A percentile compares a stretch with the other conserved stretches of the same genome.
Conservation (phyloP, 345 rosid genomes). For the Adansonia digitata region DNA sequence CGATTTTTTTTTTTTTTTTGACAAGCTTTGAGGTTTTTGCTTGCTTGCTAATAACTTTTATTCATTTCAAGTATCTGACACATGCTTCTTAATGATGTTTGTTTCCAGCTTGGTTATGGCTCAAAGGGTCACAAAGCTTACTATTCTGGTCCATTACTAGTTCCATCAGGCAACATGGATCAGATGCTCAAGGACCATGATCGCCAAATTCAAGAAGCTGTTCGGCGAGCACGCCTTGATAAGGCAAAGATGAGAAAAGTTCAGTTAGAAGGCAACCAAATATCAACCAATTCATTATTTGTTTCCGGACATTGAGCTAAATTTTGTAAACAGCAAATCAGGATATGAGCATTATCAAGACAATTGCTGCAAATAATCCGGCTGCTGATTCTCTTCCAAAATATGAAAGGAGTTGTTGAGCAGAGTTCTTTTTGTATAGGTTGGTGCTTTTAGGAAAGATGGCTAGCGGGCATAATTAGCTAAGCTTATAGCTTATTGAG, state of each 20-base stretch:
- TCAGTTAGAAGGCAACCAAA: slow-evolving; percentile 58
- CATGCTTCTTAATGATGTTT: slow-evolving; percentile 6
- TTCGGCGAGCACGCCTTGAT: slow-evolving; percentile 75
- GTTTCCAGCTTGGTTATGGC: slow-evolving; percentile 70
- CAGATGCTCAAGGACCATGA: slow-evolving; percentile 96
- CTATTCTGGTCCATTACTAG: slow-evolving; percentile 89
- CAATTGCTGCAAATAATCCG: slow-evolving; percentile 17
- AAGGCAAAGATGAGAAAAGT: slow-evolving; percentile 73
- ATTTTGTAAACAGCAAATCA: slow-evolving; percentile 16
- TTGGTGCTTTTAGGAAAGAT: slow-evolving; percentile 22
- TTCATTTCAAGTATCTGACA: slow-evolving; percentile 1
- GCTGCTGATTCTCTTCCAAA: slow-evolving; percentile 26
- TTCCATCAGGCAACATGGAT: slow-evolving; percentile 86
- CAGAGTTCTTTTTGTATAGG: slow-evolving; percentile 37
- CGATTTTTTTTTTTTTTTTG: neutral
- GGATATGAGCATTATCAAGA: slow-evolving; percentile 9
- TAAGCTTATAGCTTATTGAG: slow-evolving; percentile 22
- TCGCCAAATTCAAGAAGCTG: slow-evolving; percentile 95
- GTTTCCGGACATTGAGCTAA: slow-evolving; percentile 67
- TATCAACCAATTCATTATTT: slow-evolving; percentile 57
- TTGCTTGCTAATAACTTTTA: neutral
- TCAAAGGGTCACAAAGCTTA: slow-evolving; percentile 90
- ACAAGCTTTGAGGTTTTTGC: neutral
- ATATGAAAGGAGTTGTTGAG: slow-evolving; percentile 14
- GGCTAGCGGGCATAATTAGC: slow-evolving; percentile 24